Base-by-base conservation (phyloP, 306 rosid species). In the Arachis hypogaea region DNA sequence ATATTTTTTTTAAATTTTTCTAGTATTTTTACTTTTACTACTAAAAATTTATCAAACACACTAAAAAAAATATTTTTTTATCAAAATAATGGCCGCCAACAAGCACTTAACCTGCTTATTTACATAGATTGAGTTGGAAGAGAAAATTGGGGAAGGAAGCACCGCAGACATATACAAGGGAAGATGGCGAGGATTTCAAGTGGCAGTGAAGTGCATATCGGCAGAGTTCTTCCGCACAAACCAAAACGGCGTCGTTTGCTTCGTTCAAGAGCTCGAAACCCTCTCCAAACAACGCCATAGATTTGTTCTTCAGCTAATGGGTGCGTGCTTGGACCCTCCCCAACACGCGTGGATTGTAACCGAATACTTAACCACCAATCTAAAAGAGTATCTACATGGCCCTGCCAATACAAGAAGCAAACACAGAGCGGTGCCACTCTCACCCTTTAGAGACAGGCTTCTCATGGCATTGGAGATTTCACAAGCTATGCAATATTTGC, bases 321-420 rank as follows among this genome's bases (percentile, higher is more conserved):
- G 95, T n/a, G 92, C 92, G 56, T 88, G 92, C 71, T 71, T 87
- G 1, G 72, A 85, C 10, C 94, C 97, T 40, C 90, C 94, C 0
- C 68, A 75, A 5, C 82, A 66, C 22, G 97, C 89, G 1, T 91
- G 97, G 97, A 29, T 84, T 22, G 88, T 85, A 51, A 88, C 90
- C 0, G 97, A 91, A 72, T 50, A 69, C 14, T 43, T 87, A 6
- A 14, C 72, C 55, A 67, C 66, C 61, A 90, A 86, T 7, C 73
- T 88, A 2, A 82, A 81, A 73, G 90, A 89, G 14, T 89, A 95
- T 95, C 81, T 92, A 0, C 93, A 89, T 28, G 96, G 94, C 7
- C 84, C 85, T 0, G 86, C 85, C 4, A 79, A 5, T 12, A 52
- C 0, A 5, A 52, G 58, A 11, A 69, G 36, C 63, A 69, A 45